Evolutionary conservation across 805 yeast species (phyloP).

Genomic region (Blastobotrys terrestris): DNA sequence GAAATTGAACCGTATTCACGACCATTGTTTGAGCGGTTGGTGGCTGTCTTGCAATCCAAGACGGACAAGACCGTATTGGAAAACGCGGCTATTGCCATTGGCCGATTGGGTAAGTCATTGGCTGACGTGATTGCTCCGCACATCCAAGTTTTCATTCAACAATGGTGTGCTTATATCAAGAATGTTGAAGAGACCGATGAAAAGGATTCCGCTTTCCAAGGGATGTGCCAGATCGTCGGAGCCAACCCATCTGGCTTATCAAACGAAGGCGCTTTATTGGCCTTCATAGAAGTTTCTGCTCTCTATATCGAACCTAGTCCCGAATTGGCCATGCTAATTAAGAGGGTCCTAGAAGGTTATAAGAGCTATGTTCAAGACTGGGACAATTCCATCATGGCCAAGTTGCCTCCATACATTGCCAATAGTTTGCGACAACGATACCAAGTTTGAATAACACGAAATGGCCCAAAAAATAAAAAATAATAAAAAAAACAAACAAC

Average conservation of each 20-base stretch:
- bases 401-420: conserved; percentile 20
- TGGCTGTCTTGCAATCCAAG: conserved; percentile 47
- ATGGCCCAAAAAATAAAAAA: neutral
- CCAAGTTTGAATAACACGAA: neutral
- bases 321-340: conserved; percentile 18
- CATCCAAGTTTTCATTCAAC: conserved; percentile 48
- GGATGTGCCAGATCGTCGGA: conserved; percentile 66
- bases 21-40: conserved; percentile 49
- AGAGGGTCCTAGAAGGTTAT: conserved; percentile 25
- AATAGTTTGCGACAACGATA: neutral
- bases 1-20: conserved; percentile 42
- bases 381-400: conserved; percentile 20
- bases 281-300: conserved; percentile 53
- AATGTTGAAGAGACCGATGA: conserved; percentile 75
- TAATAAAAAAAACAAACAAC: neutral
- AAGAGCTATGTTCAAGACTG: conserved; percentile 23
- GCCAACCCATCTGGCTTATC: conserved; percentile 63
- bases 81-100: conserved; percentile 84
- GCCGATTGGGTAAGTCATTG: conserved; percentile 66
- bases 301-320: conserved; percentile 21
- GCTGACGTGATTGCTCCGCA: conserved; percentile 56
- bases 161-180: conserved; percentile 68
- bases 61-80: conserved; percentile 65
- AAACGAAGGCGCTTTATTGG: conserved; percentile 40
- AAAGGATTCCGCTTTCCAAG: conserved; percentile 79